Conservation (phyloP, 331 rosid genomes). For the Stylosanthes scabra region DNA sequence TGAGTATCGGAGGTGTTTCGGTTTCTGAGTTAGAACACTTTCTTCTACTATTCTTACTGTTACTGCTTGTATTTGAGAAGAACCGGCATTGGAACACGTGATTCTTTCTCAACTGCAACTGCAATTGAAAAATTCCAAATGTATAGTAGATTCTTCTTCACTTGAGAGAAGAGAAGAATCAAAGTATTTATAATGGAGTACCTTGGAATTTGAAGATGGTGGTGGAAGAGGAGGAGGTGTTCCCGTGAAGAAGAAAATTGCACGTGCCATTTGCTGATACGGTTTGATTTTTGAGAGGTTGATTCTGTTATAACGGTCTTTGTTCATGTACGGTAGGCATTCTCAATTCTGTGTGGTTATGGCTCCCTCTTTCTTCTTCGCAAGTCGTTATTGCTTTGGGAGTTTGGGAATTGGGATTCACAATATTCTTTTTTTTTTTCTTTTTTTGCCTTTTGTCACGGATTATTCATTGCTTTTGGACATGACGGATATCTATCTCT, state of each 20-base stretch:
- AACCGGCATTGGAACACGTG: conserved; percentile 51
- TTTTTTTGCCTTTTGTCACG: too few relatives aligned
- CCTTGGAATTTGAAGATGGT: conserved; percentile 26
- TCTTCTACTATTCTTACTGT: conserved; percentile 13
- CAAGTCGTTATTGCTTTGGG: too few relatives aligned
- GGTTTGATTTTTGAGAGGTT: background rate
- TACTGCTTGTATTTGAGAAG: conserved; percentile 24
- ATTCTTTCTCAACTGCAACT: conserved; percentile 35
- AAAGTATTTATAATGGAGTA: background rate
- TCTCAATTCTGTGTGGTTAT: too few relatives aligned
- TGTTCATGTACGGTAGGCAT: too few relatives aligned
- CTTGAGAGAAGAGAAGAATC: background rate
- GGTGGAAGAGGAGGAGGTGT: conserved; percentile 44
- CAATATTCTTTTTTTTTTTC: too few relatives aligned
- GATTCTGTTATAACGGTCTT: background rate
- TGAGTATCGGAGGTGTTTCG: conserved; percentile 61
- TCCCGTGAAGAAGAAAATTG: conserved; percentile 8
- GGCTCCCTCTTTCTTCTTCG: too few relatives aligned
- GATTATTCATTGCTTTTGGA: too few relatives aligned
- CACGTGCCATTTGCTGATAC: conserved; percentile 51
- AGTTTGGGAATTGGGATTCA: too few relatives aligned
- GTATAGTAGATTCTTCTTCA: background rate
- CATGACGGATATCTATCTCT: too few relatives aligned
- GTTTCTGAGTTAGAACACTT: conserved; percentile 37
- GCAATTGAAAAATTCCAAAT: too few relatives aligned